A percentile compares a stretch with the other conserved stretches of the same genome.
Evolutionary conservation across 2,329 filamentous ascomycete genomes (phyloP).

Genomic region (Cadophora luteo-olivacea): DNA sequence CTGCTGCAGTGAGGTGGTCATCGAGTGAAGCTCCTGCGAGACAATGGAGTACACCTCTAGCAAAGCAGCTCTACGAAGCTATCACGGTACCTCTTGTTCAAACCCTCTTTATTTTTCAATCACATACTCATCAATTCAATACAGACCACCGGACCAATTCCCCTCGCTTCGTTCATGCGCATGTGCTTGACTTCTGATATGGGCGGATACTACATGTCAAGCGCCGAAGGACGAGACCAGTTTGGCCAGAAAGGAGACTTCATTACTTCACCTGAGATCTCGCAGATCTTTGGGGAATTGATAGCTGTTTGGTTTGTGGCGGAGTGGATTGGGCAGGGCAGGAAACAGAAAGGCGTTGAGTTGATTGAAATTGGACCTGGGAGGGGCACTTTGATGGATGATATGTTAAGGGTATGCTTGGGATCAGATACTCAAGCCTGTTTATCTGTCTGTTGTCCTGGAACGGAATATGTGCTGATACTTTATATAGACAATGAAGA

Average conservation of each 20-base stretch:
- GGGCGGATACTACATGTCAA: slow-evolving; percentile 91
- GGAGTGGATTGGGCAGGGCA: slow-evolving; percentile 94
- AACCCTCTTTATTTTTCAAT: not conserved
- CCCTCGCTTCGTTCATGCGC: slow-evolving; percentile 95
- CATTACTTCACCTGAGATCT: slow-evolving; percentile 96
- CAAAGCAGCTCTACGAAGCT: slow-evolving; percentile 84
- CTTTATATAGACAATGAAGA: slow-evolving; percentile 72
- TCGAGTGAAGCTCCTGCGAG: slow-evolving; percentile 36
- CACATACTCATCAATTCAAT: not conserved
- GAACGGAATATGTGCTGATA: slow-evolving; percentile 24
- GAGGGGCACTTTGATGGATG: slow-evolving; percentile 94
- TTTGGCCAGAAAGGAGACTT: slow-evolving; percentile 96
- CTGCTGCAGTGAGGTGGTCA: slow-evolving; percentile 39
- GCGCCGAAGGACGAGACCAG: slow-evolving; percentile 75
- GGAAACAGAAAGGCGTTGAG: slow-evolving; percentile 75
- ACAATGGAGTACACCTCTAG: slow-evolving; percentile 90
- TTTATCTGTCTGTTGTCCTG: not conserved
- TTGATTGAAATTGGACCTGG: slow-evolving; percentile 95
- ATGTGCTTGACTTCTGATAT: slow-evolving; percentile 93
- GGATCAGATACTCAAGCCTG: slow-evolving; percentile 1
- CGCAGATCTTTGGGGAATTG: slow-evolving; percentile 94
- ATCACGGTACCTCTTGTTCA: slow-evolving; percentile 69
- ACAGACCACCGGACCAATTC: slow-evolving; percentile 85
- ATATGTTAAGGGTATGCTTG: slow-evolving; percentile 80
- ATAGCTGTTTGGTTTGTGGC: slow-evolving; percentile 94